A percentile compares a stretch with the other conserved stretches of the same genome.
Evolutionary conservation across 1,139 yeast species (phyloP).

Genomic region (Nematodospora anomalae): DNA sequence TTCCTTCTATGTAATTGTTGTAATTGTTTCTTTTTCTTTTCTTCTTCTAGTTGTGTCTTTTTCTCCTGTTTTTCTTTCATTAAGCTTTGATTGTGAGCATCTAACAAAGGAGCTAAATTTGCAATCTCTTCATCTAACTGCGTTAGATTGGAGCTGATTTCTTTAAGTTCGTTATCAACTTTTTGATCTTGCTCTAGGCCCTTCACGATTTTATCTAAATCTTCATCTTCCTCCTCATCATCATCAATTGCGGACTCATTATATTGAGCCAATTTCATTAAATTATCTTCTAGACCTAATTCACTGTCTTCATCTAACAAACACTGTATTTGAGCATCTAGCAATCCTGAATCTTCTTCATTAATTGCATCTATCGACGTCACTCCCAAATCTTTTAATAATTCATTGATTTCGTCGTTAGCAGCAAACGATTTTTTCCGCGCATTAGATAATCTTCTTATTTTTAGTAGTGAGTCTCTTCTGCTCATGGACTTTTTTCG

Average conservation of each 20-base stretch:
- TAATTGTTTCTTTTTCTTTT: conserved; percentile 22
- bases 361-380: conserved; percentile 38
- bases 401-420: conserved; percentile 41
- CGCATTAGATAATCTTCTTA: conserved; percentile 36
- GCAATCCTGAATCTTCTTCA: conserved; percentile 34
- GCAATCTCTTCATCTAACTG: conserved; percentile 44
- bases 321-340: conserved; percentile 39
- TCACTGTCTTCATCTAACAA: conserved; percentile 29
- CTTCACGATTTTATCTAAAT: conserved; percentile 14
- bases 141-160: conserved; percentile 28
- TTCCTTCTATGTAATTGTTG: conserved; percentile 18
- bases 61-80: conserved; percentile 25
- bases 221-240: conserved; percentile 42
- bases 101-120: conserved; percentile 39
- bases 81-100: conserved; percentile 34
- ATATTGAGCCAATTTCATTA: conserved; percentile 23
- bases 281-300: conserved; percentile 21
- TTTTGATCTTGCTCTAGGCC: conserved; percentile 23
- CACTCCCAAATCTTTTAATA: conserved; percentile 40
- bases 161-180: conserved; percentile 18
- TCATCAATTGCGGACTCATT: conserved; percentile 34
- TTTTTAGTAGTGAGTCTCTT: conserved; percentile 18
- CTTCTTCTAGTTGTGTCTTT: conserved; percentile 24
- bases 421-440: conserved; percentile 44
- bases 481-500: conserved; percentile 15